Percentiles rank a stretch among this genome's conserved stretches.
These are phyloP conservation scores for Elsinoe batatas DNA, from an alignment of 2,329 filamentous ascomycete genomes.

Conservation along the genomic window DNA sequence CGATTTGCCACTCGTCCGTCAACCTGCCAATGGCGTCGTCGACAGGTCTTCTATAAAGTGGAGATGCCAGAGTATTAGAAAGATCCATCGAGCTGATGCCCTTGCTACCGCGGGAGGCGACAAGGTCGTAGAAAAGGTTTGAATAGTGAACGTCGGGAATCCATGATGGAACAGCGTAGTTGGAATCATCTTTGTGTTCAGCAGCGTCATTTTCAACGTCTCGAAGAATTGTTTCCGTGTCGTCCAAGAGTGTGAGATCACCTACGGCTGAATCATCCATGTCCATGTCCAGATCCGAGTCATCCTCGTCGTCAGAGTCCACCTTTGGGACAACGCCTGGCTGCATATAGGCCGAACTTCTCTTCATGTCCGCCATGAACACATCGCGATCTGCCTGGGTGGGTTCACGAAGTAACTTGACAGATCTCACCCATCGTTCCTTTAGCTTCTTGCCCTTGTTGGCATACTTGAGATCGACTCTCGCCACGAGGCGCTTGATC, in stretches of 20 bases:
- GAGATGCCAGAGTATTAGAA: slow-evolving; percentile 31
- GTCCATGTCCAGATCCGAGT: slow-evolving; percentile 21
- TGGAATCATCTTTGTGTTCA: neutral
- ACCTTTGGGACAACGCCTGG: slow-evolving; percentile 11
- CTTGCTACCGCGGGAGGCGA: slow-evolving; percentile 36
- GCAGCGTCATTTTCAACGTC: neutral
- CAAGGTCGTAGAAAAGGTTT: slow-evolving; percentile 44
- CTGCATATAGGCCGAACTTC: neutral
- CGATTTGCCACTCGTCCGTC: slow-evolving; percentile 46
- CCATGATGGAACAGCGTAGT: slow-evolving; percentile 40
- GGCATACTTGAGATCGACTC: neutral
- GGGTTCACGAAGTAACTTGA: slow-evolving; percentile 34
- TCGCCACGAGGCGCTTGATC: neutral
- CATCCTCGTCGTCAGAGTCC: slow-evolving; percentile 18
- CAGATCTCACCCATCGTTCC: slow-evolving; percentile 24
- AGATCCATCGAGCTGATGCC: slow-evolving; percentile 43
- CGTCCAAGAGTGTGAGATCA: neutral
- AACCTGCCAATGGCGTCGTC: slow-evolving; percentile 45
- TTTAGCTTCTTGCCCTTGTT: neutral
- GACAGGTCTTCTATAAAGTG: slow-evolving; percentile 44
- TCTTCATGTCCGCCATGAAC: slow-evolving; percentile 16
- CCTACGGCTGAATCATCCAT: slow-evolving; percentile 12
- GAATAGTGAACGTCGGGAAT: slow-evolving; percentile 41
- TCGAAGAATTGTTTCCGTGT: neutral
- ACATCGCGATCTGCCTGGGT: slow-evolving; percentile 23